Percentiles rank a stretch among this genome's conserved stretches.
Conservation (phyloP, 495 filamentous ascomycete genomes). For the Penicillium longicatenatum region DNA sequence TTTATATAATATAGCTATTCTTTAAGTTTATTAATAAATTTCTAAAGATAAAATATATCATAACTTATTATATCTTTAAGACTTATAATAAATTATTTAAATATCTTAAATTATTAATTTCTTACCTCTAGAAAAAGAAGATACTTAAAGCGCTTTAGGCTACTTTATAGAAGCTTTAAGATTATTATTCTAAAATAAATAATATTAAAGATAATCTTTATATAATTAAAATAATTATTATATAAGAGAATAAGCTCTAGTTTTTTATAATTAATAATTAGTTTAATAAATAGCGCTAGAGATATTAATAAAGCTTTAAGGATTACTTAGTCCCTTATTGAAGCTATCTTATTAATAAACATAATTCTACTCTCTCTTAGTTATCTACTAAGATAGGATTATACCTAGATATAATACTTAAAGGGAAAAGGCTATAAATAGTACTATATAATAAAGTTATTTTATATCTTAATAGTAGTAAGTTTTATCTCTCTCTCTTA, state of each 20-base stretch:
- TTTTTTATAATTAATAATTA: slow-evolving; percentile 12
- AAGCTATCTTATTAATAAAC: background rate
- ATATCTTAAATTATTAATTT: slow-evolving; percentile 4
- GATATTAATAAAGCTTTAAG: background rate
- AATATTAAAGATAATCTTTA: slow-evolving; percentile 7
- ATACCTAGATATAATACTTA: slow-evolving; percentile 2
- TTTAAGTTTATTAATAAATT: background rate
- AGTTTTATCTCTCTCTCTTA: background rate
- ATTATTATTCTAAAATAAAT: slow-evolving; percentile 6
- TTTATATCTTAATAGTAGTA: slow-evolving; percentile 1
- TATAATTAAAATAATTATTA: slow-evolving; percentile 11
- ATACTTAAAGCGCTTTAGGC: background rate
- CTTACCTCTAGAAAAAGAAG: slow-evolving; percentile 1
- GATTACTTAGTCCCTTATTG: background rate
- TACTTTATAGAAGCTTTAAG: slow-evolving; percentile 1
- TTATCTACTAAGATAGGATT: slow-evolving; percentile 1
- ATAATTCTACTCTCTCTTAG: background rate
- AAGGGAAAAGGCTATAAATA: background rate
- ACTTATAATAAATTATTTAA: slow-evolving; percentile 7
- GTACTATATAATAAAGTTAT: slow-evolving; percentile 5
- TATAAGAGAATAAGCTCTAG: slow-evolving; percentile 8
- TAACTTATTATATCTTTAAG: background rate
- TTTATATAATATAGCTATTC: background rate
- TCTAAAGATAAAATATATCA: background rate
- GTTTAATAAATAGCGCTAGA: background rate